Evolutionary conservation across 2,329 filamentous ascomycete species (phyloP).

Genomic region (Ophiocordyceps camponoti-rufipedis): DNA sequence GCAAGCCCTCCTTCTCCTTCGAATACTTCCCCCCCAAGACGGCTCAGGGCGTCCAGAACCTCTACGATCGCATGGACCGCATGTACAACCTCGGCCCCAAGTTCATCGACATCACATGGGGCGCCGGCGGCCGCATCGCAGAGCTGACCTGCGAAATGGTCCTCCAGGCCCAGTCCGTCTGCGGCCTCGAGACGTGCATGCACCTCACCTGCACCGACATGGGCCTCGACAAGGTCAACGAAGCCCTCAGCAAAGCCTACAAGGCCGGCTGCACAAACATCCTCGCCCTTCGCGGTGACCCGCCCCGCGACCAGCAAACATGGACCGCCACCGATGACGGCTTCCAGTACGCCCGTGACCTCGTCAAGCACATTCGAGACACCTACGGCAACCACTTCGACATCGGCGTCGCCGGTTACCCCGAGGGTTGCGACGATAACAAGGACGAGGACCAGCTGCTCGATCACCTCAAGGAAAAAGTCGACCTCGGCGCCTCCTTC

Average conservation of each 20-base stretch:
- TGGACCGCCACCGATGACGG: conserved; percentile 79
- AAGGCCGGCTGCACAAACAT: conserved; percentile 96
- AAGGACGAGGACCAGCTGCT: conserved; percentile 70
- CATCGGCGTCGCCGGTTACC: conserved; percentile 92
- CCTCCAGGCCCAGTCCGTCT: conserved; percentile 80
- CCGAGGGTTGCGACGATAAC: conserved; percentile 89
- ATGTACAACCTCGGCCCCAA: conserved; percentile 90
- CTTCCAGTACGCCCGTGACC: conserved; percentile 82
- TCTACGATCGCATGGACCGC: conserved; percentile 98
- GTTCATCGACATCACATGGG: conserved; percentile 98
- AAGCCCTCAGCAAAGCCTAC: conserved; percentile 74
- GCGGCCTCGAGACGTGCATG: conserved; percentile 97
- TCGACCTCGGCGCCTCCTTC: conserved; percentile 83
- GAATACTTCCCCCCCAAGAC: conserved; percentile 99
- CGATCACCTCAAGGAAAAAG: conserved; percentile 90
- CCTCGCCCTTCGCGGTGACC: conserved; percentile 79
- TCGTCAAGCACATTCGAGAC: conserved; percentile 67
- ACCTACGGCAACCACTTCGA: conserved; percentile 66
- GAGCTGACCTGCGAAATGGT: conserved; percentile 97
- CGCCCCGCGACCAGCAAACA: conserved; percentile 79
- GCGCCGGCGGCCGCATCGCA: conserved; percentile 78
- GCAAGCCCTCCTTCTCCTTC: conserved; percentile 86
- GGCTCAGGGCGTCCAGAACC: conserved; percentile 90
- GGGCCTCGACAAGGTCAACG: conserved; percentile 80
- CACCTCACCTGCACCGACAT: conserved; percentile 98